Conservation (phyloP, 2,329 filamentous ascomycete genomes). For the Fusarium sp. region DNA sequence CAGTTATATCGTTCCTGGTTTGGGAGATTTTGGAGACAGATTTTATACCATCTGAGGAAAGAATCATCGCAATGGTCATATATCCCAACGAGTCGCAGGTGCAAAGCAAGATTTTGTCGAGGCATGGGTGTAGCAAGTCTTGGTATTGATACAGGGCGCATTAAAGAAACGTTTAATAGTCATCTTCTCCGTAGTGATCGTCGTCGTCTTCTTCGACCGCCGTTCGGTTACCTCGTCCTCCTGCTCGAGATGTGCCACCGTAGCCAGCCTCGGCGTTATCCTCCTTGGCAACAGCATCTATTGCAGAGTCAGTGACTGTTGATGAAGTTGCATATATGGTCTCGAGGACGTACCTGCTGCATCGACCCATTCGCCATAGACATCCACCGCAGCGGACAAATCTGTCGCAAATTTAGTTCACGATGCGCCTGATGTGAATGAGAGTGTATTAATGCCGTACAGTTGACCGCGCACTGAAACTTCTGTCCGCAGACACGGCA, state of each 20-base stretch:
- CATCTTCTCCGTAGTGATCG: slow-evolving; percentile 66
- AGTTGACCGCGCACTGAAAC: slow-evolving; percentile 94
- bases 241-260: slow-evolving; percentile 47
- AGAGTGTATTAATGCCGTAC: slow-evolving; percentile 62
- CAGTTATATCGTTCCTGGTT: slow-evolving; percentile 94
- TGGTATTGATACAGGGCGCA: slow-evolving; percentile 39
- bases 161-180: slow-evolving; percentile 60
- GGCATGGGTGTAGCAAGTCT: slow-evolving; percentile 32
- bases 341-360: slow-evolving; percentile 68
- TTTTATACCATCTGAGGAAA: slow-evolving; percentile 85
- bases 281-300: slow-evolving; percentile 67
- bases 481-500: slow-evolving; percentile 95
- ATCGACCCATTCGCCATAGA: slow-evolving; percentile 98
- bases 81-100: slow-evolving; percentile 25
- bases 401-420: slow-evolving; percentile 64
- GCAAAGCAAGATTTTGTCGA: slow-evolving; percentile 28
- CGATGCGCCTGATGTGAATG: slow-evolving; percentile 19
- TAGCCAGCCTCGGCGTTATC: slow-evolving; percentile 51
- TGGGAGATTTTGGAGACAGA: slow-evolving; percentile 95
- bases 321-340: not conserved
- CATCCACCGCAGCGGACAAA: slow-evolving; percentile 90
- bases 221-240: slow-evolving; percentile 46
- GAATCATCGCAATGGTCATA: slow-evolving; percentile 26
- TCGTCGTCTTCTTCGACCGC: slow-evolving; percentile 63
- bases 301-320: slow-evolving; percentile 30